Percentiles rank a stretch among this genome's conserved stretches.
phyloP scores from a whole-genome alignment of 2,329 filamentous ascomycete genomes.

The Aspergillus terreus region DNA sequence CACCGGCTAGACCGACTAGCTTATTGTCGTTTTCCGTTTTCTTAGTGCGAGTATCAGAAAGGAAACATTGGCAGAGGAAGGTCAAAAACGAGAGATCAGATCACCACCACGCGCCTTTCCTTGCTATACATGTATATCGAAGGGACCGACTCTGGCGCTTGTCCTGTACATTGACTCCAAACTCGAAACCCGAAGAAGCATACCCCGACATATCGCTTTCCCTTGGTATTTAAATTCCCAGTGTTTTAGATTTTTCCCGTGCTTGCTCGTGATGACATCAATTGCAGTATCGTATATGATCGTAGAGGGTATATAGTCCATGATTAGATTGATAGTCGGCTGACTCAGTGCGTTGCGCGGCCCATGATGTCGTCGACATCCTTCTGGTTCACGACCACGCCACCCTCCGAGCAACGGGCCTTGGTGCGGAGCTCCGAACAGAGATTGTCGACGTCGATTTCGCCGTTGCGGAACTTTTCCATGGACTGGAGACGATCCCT shows the following conservation, averaged over 20 bases:
- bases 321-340: not conserved
- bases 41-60: too few species aligned
- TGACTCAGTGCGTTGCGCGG: slow-evolving; percentile 25
- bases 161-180: not conserved
- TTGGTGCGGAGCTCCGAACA: slow-evolving; percentile 93
- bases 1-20: too few species aligned
- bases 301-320: slow-evolving; percentile 21
- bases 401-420: slow-evolving; percentile 85
- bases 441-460: slow-evolving; percentile 88
- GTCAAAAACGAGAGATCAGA: not conserved
- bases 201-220: not conserved
- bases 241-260: not conserved
- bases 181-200: not conserved
- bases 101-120: not conserved
- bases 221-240: not conserved
- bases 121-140: not conserved
- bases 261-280: slow-evolving; percentile 11
- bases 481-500: slow-evolving; percentile 90
- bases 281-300: slow-evolving; percentile 13
- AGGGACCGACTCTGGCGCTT: not conserved
- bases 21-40: too few species aligned
- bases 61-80: too few species aligned
- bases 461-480: slow-evolving; percentile 81
- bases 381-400: slow-evolving; percentile 81
- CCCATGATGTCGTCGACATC: slow-evolving; percentile 79